Conservation (phyloP, 345 rosid genomes). For the Gossypium longicalyx region DNA sequence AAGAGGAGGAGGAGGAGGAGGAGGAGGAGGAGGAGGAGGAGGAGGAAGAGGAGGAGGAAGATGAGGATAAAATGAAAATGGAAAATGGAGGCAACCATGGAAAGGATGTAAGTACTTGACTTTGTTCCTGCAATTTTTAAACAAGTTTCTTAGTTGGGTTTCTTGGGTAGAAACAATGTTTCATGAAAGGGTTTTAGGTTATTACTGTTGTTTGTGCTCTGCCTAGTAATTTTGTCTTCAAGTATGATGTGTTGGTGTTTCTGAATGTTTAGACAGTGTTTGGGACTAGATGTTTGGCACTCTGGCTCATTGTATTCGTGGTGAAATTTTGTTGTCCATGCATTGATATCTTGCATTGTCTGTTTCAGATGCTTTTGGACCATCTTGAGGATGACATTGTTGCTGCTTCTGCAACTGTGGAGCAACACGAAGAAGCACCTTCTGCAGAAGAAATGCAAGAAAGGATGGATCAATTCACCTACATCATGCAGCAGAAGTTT, state of each 20-base stretch:
- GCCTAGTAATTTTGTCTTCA: background rate
- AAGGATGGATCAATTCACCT: constrained; percentile 75
- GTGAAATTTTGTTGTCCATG: background rate
- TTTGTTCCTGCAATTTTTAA: background rate
- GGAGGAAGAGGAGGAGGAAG: constrained; percentile 33
- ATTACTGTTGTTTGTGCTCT: background rate
- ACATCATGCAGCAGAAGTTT: constrained; percentile 86
- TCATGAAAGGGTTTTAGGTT: background rate
- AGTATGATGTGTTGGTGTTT: background rate
- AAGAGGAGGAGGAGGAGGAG: constrained; percentile 51
- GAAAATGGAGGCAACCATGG: constrained; percentile 28
- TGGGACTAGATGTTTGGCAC: too few relatives aligned
- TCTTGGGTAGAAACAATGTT: background rate
- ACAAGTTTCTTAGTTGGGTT: background rate
- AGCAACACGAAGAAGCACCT: constrained; percentile 22
- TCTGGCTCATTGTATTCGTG: background rate
- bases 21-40: constrained; percentile 36
- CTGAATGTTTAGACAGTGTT: background rate
- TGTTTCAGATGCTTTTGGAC: constrained; percentile 21
- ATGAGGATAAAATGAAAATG: constrained; percentile 50
- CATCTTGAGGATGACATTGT: constrained; percentile 2
- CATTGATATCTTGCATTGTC: background rate
- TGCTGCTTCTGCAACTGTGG: constrained; percentile 15
- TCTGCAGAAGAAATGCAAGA: constrained; percentile 71
- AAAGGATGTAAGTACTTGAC: constrained; percentile 9